Evolutionary conservation across 2,329 filamentous ascomycete species (phyloP).

Genomic region (Cladosporium sp.): DNA sequence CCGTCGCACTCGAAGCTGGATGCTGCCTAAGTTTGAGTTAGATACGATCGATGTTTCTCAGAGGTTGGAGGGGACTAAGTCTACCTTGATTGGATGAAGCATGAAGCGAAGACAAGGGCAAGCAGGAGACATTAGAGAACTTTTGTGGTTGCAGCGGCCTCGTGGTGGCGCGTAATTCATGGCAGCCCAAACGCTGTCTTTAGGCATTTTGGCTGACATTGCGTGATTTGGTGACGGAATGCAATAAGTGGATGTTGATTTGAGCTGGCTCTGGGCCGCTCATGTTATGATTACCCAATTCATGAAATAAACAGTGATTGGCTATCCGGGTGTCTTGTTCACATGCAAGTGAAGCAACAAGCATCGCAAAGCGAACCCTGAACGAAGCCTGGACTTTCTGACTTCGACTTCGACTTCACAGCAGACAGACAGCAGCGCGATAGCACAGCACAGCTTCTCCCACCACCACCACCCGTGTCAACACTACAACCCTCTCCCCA

Average conservation of each 20-base stretch:
- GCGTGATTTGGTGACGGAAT: not conserved
- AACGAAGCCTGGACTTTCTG: not conserved
- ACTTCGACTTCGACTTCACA: not conserved
- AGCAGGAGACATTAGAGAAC: constrained; percentile 40
- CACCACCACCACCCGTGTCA: not conserved
- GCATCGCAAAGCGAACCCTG: not conserved
- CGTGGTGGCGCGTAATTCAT: constrained; percentile 50
- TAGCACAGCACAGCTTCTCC: not conserved
- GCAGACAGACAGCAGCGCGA: not conserved
- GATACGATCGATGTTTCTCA: not conserved
- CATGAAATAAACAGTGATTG: not conserved
- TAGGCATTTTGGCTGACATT: constrained; percentile 18
- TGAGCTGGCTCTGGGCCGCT: not conserved
- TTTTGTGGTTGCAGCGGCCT: constrained; percentile 49
- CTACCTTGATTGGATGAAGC: constrained; percentile 53
- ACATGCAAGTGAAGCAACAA: not conserved
- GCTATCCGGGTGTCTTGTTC: not conserved
- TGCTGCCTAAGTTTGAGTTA: constrained; percentile 31
- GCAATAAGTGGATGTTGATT: not conserved
- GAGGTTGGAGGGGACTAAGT: not conserved
- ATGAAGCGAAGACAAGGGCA: constrained; percentile 55
- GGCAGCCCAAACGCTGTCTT: constrained; percentile 46
- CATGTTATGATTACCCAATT: not conserved
- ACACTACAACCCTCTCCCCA: not conserved
- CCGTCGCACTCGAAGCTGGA: constrained; percentile 55